A percentile compares a stretch with the other conserved stretches of the same genome.
Evolutionary conservation across 257 asterid genomes (phyloP).

Genomic region (Fraxinus anomala): DNA sequence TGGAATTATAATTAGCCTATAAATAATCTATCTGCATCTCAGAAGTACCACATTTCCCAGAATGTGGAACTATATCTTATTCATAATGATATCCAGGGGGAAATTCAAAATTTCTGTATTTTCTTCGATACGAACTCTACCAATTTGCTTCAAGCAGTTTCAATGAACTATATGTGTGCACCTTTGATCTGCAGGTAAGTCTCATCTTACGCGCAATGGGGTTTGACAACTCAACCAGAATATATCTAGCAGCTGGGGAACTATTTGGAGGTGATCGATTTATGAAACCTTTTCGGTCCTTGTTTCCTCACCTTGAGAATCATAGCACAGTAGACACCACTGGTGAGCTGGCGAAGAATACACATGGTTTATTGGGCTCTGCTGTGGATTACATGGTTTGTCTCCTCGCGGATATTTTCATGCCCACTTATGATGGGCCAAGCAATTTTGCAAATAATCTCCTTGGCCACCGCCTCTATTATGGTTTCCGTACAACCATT

Average conservation of each 20-base stretch:
- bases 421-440: constrained; percentile 99
- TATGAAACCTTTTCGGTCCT: constrained; percentile 77
- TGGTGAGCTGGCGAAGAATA: constrained; percentile 44
- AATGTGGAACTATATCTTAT: background rate
- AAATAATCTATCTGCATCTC: background rate
- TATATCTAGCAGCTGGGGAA: constrained; percentile 96
- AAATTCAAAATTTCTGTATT: background rate
- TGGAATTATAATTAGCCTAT: background rate
- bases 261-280: constrained; percentile 92
- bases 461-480: constrained; percentile 96
- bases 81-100: background rate
- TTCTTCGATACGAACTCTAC: background rate
- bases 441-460: constrained; percentile 96
- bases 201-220: constrained; percentile 81
- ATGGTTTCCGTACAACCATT: constrained; percentile 88
- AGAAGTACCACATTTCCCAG: background rate
- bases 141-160: background rate
- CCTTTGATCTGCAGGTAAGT: constrained; percentile 67
- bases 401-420: constrained; percentile 86
- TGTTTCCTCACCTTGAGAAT: constrained; percentile 88
- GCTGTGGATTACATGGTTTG: constrained; percentile 99
- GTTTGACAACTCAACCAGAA: constrained; percentile 80
- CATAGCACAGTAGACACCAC: constrained; percentile 66
- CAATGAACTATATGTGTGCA: background rate
- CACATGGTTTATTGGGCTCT: constrained; percentile 49